Percentiles rank a stretch among this genome's conserved stretches.
Evolutionary conservation across 495 filamentous ascomycete species (phyloP).

Genomic region (Venustampulla echinocandica): DNA sequence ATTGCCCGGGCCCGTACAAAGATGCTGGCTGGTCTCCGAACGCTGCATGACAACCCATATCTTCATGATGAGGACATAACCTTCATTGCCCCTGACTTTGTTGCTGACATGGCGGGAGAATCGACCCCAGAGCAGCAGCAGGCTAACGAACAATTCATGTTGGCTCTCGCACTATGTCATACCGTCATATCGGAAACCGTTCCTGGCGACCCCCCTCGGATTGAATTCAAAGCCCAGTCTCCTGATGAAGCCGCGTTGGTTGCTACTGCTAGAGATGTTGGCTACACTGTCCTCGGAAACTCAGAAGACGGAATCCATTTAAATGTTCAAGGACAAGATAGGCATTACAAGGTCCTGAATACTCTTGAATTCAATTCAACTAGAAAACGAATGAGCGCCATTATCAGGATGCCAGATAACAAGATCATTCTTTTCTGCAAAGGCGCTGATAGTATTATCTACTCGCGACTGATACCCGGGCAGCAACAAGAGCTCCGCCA

Average conservation of each 20-base stretch:
- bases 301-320: constrained; percentile 68
- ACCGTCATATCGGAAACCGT: constrained; percentile 88
- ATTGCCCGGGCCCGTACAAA: constrained; percentile 67
- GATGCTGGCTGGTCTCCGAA: constrained; percentile 64
- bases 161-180: constrained; percentile 89
- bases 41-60: constrained; percentile 83
- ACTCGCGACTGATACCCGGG: constrained; percentile 77
- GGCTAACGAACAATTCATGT: constrained; percentile 85
- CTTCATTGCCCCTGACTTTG: constrained; percentile 83
- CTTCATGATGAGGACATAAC: constrained; percentile 82
- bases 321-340: constrained; percentile 80
- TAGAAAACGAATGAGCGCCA: constrained; percentile 96
- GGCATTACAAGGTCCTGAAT: constrained; percentile 79
- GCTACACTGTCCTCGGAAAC: constrained; percentile 87
- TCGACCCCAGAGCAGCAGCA: constrained; percentile 67
- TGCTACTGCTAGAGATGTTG: constrained; percentile 87
- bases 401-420: constrained; percentile 91
- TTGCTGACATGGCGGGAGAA: constrained; percentile 68
- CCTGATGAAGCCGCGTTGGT: constrained; percentile 96
- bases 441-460: constrained; percentile 95
- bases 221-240: constrained; percentile 94
- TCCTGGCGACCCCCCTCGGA: constrained; percentile 79
- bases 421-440: constrained; percentile 93
- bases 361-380: constrained; percentile 97
- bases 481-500: constrained; percentile 77